Evolutionary conservation across 495 filamentous ascomycete genomes (phyloP), one percentile per base, ranked within the genome.

Genomic region (Aspergillus saccharolyticus): DNA sequence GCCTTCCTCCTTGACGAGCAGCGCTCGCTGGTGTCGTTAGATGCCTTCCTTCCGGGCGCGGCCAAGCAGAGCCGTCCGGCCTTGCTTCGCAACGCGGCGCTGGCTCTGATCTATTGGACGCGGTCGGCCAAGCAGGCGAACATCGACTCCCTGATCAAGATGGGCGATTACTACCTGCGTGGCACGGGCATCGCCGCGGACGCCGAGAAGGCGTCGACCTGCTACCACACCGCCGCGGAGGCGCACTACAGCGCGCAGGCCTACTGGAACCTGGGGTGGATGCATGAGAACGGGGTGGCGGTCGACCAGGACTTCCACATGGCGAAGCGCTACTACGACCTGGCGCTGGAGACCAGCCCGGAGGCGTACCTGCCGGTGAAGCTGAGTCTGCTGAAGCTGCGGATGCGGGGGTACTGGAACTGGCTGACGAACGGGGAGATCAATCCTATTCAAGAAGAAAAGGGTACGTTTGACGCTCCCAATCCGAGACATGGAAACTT

Each of bases 251-350:
- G 89, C 66, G 92, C 93, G 22, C 94, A 97, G 74, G 95, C 95
- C 14, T 85, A 96, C 54, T 99, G 90, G 83, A 97, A 99, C 62
- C 78, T 99, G 14, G 94, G 94, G 15, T 99, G 94, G 94, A 97
- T 99, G 90, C 91, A 99, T 70, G 94, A 99, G 72, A 97, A 97
- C 66, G 94, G 94, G 2, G 78, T 97, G 46, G 91, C 93, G 12
- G 85, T 97, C 3, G 85, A 88, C 39, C 94, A 99, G 66, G 94
- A 99, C 68, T 99, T 94, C 69, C 94, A 97, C 66, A 85, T 99
- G 42, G 94, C 95, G 3, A 99, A 99, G 73, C 78, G 94, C 21
- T 95, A 89, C 71, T 99, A 99, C 66, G 94, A 99, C 66, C 80
- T 90, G 52, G 92, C 94, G 0, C 74, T 96, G 17, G 89, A 89